Evolutionary conservation across 768 basidiomycete species (phyloP).

Genomic region (Leucosporidium creatinivorum): DNA sequence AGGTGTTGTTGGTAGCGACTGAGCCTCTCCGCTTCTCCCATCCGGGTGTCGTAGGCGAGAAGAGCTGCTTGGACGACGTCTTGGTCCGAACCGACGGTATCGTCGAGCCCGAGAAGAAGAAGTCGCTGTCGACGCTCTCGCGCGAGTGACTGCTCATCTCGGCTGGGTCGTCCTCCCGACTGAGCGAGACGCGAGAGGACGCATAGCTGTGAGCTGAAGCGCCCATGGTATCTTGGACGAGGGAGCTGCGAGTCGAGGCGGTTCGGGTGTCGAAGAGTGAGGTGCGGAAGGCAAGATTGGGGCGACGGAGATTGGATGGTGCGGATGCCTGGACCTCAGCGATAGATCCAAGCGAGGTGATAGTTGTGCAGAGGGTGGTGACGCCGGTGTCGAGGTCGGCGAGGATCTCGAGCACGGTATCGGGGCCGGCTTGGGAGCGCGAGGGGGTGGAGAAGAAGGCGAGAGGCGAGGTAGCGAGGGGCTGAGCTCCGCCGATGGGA

Average conservation of each 20-base stretch:
- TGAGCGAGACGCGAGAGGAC: background rate
- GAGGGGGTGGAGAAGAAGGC: background rate
- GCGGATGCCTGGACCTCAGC: conserved; percentile 21
- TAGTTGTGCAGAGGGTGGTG: conserved; percentile 13
- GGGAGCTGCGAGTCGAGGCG: background rate
- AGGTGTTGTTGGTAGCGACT: background rate
- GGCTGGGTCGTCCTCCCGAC: conserved; percentile 4
- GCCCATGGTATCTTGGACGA: background rate
- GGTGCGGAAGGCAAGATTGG: conserved; percentile 13
- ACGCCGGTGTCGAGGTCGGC: conserved; percentile 7
- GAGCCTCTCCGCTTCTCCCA: background rate
- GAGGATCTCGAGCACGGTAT: conserved; percentile 6
- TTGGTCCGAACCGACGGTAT: background rate
- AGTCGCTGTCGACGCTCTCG: conserved; percentile 31
- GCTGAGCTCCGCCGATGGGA: conserved; percentile 2
- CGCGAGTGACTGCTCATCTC: conserved; percentile 7
- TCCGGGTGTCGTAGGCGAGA: conserved; percentile 48
- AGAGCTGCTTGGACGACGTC: conserved; percentile 45
- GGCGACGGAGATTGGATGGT: conserved; percentile 14
- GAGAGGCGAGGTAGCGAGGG: conserved; percentile 17
- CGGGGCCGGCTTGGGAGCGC: background rate
- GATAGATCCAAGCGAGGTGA: conserved; percentile 18
- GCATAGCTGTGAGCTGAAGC: background rate
- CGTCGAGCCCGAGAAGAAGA: conserved; percentile 26
- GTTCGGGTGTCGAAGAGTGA: conserved; percentile 5